Evolutionary conservation across 75 land plant species (phyloP), one percentile per base, ranked within the genome.

Genomic region (Sequoiadendron giganteum): DNA sequence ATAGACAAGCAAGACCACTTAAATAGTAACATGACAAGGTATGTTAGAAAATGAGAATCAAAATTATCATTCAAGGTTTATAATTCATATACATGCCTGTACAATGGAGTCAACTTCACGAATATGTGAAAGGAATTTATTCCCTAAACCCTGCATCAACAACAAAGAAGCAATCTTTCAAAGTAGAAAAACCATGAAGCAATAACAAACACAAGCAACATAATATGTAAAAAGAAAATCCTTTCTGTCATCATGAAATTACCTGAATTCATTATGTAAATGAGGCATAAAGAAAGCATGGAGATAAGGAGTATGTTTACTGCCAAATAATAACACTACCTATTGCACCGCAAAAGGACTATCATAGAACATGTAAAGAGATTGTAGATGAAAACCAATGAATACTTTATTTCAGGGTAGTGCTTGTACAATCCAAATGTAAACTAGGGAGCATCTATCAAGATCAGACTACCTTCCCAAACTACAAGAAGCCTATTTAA

Each of bases 61-160:
- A 65, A 8, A 25, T 55, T 75, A 75, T 75, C 7, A 42, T 86
- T 47, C 18, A 83, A 34, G 78, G 83, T 42, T 56, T n/a, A 84
- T 34, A 82, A 83, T 42, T 48, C 36, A 86, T 43, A 82, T 36
- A 88, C 86, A 65, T 86, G 96, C 99, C 99, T 97, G 99, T 82
- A 97, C 93, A 68, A 98, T 96, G 76, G 99, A 96, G 85, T 98
- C 99, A 82, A 98, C 99, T 89, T 97, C 99, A 79, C 99, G 96
- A 82, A 98, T 98, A 89, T 98, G 99, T 42, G 99, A 95, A 54
- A 98, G 93, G 83, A 98, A 98, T 86, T 98, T 98, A 89, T 98
- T 98, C 10, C 99, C 99, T 65, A 98, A 91, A 0, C 99, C 99
- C 99, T 98, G 92, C 81, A 95, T 65, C 42, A 73, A 40, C 75